A percentile compares a stretch with the other conserved stretches of the same genome.
These are phyloP conservation scores for Ceratocystis colombiana DNA, from an alignment of 2,329 filamentous ascomycete genomes.

Conservation along the genomic window DNA sequence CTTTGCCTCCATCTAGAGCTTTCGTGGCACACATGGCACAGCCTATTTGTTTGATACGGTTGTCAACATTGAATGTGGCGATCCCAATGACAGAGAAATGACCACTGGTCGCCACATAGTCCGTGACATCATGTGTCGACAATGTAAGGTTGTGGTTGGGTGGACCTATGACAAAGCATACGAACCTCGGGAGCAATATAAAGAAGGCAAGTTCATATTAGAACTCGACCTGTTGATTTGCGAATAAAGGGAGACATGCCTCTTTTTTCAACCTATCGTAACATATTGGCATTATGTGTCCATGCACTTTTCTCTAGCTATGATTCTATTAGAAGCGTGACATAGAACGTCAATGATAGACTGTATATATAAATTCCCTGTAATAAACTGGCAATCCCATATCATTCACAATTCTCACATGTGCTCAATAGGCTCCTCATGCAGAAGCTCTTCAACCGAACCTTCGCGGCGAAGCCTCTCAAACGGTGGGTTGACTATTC, in stretches of 20 bases:
- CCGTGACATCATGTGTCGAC: conserved; percentile 80
- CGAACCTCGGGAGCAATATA: conserved; percentile 88
- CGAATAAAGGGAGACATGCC: conserved; percentile 40
- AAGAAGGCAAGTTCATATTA: conserved; percentile 96
- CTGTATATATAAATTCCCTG: not conserved
- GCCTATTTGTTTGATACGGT: conserved; percentile 92
- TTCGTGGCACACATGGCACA: conserved; percentile 95
- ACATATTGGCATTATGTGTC: not conserved
- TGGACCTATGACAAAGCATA: conserved; percentile 99
- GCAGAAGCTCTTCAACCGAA: conserved; percentile 56
- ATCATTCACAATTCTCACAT: conserved; percentile 26
- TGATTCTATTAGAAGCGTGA: too few species aligned
- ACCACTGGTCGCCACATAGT: conserved; percentile 93
- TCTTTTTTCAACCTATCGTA: too few species aligned
- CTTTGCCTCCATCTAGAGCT: conserved; percentile 55
- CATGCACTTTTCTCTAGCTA: not conserved
- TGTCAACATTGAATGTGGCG: conserved; percentile 76
- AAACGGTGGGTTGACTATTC: conserved; percentile 75
- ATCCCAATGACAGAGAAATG: conserved; percentile 93
- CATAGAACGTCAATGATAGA: too few species aligned
- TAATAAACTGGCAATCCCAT: not conserved
- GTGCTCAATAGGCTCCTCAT: conserved; percentile 78
- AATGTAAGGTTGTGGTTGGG: conserved; percentile 85
- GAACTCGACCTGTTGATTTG: conserved; percentile 82
- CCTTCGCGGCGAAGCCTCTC: conserved; percentile 50